Base-by-base conservation (phyloP, 805 yeast genomes). In the Kodamaea jinghongensis region DNA sequence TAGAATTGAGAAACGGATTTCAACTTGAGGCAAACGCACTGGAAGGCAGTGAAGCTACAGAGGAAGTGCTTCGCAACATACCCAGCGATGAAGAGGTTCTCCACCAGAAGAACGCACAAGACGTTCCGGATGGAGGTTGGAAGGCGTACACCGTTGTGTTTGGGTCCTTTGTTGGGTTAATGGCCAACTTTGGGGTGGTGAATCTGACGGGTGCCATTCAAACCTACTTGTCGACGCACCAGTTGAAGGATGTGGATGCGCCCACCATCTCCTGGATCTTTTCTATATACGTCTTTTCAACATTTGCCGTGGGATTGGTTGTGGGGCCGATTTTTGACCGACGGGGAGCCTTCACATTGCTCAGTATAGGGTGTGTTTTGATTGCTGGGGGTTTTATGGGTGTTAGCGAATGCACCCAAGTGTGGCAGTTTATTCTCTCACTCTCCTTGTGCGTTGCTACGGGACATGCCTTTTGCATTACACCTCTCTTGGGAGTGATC, bases 111-210 rank as follows among this genome's bases (percentile, higher is more conserved):
- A 20, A 5, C 23, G 23, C 7, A 8, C 23, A 6, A 8, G 23
- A 20, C 8, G 23, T 20, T 20, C 61, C 61, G 5, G 61, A 56
- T 17, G 61, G 61, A n/a, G 61, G 61, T 1, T 16, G 31, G 12
- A 47, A 42, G 11, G 61, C 61, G 11, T 49, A 54, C 34, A 32
- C 39, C 33, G 60, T 55, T 17, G 50, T 55, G 9, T 38, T 52
- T 5, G 61, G 61, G 15, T 45, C 75, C 3, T 62, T 66, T 25
- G 50, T 76, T 8, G 84, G 84, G 1, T 58, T 78, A 14, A 79
- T 60, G 11, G 61, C 47, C 32, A 43, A 43, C 33, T 51, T 51
- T 26, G 72, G 71, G 3, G 43, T 60, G 4, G 29, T 63, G 28
- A 67, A 67, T 36, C 52, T 71, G 4, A 53, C 64, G 7, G 72